Evolutionary conservation across 1,139 yeast genomes (phyloP), one percentile per base, ranked within the genome.

Genomic region (Zygoascus meyerae): DNA sequence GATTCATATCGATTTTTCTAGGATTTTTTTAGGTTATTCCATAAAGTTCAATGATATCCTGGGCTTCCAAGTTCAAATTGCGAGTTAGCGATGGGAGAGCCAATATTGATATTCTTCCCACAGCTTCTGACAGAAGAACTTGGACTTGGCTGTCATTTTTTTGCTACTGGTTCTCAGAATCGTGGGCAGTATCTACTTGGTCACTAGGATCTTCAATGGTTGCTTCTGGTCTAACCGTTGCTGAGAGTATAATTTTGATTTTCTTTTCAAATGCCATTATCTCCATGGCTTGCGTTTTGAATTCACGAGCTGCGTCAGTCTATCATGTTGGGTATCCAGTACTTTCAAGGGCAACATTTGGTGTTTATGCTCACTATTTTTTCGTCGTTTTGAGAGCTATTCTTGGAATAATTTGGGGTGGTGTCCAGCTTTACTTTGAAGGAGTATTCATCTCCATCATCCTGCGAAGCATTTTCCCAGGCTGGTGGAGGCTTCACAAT

Each of bases 401-500:
- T 21, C 52, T 60, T n/a, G 63, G 62, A 14, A 51, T 57, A 17
- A 52, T 62, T 31, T 62, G 64, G 62, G 57, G 55, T 45, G 62
- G 63, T 26, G 60, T 59, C 34, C 66, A 62, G 48, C 44, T 58
- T 34, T 62, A 58, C 48, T 60, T 52, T 41, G 64, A 62, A 40
- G 65, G 66, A 9, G 58, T 55, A 46, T 55, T 57, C 56, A 75
- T 84, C 37, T 77, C 77, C 42, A 69, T 83, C 34, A 81, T 83
- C 85, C 67, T 84, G 49, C 70, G 78, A 54, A 69, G 86, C 4
- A 78, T 84, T 42, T 83, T 83, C 63, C 84, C 87, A 48, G 72
- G 78, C 48, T 72, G 82, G 62, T 67, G 81, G 46, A 70, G 70
- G 15, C 62, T 75, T 54, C 81, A 71, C 11, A 69, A 79, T 56